These are phyloP conservation scores for Parathielavia appendiculata DNA, from an alignment of 495 filamentous ascomycete genomes.

Conservation along the genomic window DNA sequence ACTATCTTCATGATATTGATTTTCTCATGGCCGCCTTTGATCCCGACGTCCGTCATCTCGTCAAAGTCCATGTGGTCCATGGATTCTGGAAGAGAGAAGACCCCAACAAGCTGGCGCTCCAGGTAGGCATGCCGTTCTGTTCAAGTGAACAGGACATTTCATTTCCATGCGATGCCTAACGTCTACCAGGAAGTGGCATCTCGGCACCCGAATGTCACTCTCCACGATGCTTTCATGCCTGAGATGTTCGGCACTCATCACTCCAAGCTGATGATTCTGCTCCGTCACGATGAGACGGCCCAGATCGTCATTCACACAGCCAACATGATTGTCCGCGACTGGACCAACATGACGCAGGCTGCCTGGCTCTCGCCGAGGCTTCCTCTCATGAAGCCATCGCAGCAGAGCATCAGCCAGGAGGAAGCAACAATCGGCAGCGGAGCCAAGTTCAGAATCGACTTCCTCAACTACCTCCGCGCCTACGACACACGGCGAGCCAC, in stretches of 20 bases:
- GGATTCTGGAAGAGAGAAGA: slow-evolving; percentile 83
- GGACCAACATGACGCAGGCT: slow-evolving; percentile 82
- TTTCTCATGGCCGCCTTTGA: slow-evolving; percentile 64
- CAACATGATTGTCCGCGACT: slow-evolving; percentile 82
- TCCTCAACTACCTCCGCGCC: slow-evolving; percentile 64
- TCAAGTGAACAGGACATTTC: slow-evolving; percentile 1
- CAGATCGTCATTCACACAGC: slow-evolving; percentile 85
- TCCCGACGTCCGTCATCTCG: slow-evolving; percentile 56
- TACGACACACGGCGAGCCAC: slow-evolving; percentile 56
- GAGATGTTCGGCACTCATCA: slow-evolving; percentile 83
- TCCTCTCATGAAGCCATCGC: slow-evolving; percentile 35
- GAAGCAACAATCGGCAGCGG: slow-evolving; percentile 51
- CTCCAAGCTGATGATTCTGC: slow-evolving; percentile 75
- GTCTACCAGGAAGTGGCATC: slow-evolving; percentile 45
- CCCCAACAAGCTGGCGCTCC: slow-evolving; percentile 51
- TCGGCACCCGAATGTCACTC: slow-evolving; percentile 61
- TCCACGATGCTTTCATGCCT: slow-evolving; percentile 74
- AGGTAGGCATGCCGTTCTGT: slow-evolving; percentile 44
- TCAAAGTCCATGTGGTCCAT: slow-evolving; percentile 74
- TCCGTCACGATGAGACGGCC: slow-evolving; percentile 69
- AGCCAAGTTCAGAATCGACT: slow-evolving; percentile 65
- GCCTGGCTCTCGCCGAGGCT: slow-evolving; percentile 76
- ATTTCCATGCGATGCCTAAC: slow-evolving; percentile 2
- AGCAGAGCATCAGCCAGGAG: slow-evolving; percentile 5
- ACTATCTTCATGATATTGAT: slow-evolving; percentile 77